Percentiles rank a stretch among this genome's conserved stretches.
phyloP scores from a whole-genome alignment of 345 rosid species.

The Citrus maxima region DNA sequence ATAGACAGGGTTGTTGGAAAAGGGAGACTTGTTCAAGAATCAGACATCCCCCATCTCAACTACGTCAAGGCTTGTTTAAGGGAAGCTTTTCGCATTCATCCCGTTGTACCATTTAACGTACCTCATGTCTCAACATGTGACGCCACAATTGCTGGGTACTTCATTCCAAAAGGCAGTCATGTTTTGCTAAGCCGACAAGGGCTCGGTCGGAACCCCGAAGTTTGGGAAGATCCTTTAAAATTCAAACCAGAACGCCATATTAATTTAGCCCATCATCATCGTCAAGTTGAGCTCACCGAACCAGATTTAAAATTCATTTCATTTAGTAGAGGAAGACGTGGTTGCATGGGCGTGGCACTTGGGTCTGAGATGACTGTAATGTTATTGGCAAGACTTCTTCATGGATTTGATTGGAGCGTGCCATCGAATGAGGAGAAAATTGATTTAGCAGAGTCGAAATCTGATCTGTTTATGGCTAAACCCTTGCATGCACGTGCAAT shows the following conservation, averaged over 20 bases:
- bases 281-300: constrained; percentile 27
- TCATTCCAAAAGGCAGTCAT: constrained; percentile 58
- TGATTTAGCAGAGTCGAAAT: too few species aligned
- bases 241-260: constrained; percentile 51
- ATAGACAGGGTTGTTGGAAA: too few species aligned
- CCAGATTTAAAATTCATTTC: constrained; percentile 33
- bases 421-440: not conserved
- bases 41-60: too few species aligned
- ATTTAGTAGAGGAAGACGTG: not conserved
- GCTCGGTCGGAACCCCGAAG: constrained; percentile 43
- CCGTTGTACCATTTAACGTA: constrained; percentile 36
- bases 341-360: constrained; percentile 11
- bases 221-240: constrained; percentile 45
- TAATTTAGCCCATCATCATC: not conserved
- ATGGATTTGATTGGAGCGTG: too few species aligned
- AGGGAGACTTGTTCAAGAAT: too few species aligned
- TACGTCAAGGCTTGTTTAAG: too few species aligned
- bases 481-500: too few species aligned
- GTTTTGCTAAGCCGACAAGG: constrained; percentile 36
- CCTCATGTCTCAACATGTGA: constrained; percentile 41
- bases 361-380: constrained; percentile 40
- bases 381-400: too few species aligned
- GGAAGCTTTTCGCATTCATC: constrained; percentile 45
- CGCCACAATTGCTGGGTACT: constrained; percentile 30
- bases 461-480: too few species aligned